Conservation (phyloP, 2,329 filamentous ascomycete genomes). For the Botrytis galanthina region DNA sequence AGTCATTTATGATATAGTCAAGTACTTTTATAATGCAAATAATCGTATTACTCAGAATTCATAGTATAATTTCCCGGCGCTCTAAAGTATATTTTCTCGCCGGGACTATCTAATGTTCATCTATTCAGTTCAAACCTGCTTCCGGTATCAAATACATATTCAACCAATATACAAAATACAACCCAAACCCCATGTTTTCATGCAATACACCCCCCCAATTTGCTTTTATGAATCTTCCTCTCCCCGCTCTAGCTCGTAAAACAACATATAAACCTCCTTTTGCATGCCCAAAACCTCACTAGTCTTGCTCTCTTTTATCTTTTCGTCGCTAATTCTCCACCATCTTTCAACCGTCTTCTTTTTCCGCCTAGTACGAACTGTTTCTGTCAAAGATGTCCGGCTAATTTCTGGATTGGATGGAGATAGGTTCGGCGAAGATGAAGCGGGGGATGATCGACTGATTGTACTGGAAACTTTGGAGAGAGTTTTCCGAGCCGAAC, state of each 20-base stretch:
- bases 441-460: conserved; percentile 22
- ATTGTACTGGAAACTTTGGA: conserved; percentile 41
- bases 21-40: neutral
- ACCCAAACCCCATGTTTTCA: neutral
- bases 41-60: neutral
- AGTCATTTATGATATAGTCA: neutral
- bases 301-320: conserved; percentile 91
- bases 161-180: conserved; percentile 8
- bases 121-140: neutral
- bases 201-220: neutral
- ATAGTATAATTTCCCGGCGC: neutral
- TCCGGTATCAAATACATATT: conserved; percentile 15
- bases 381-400: conserved; percentile 22
- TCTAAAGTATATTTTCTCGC: neutral
- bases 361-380: conserved; percentile 49
- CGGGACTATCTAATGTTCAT: neutral
- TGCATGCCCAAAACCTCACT: conserved; percentile 90
- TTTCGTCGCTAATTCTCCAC: conserved; percentile 99
- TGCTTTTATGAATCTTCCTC: conserved; percentile 25
- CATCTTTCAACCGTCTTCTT: conserved; percentile 70
- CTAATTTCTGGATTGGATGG: conserved; percentile 5
- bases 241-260: conserved; percentile 73
- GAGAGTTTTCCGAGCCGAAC: conserved; percentile 54
- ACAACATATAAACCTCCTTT: conserved; percentile 90
- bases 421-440: conserved; percentile 21